Conservation (phyloP, 257 asterid genomes). For the Solanum stenotomum region DNA sequence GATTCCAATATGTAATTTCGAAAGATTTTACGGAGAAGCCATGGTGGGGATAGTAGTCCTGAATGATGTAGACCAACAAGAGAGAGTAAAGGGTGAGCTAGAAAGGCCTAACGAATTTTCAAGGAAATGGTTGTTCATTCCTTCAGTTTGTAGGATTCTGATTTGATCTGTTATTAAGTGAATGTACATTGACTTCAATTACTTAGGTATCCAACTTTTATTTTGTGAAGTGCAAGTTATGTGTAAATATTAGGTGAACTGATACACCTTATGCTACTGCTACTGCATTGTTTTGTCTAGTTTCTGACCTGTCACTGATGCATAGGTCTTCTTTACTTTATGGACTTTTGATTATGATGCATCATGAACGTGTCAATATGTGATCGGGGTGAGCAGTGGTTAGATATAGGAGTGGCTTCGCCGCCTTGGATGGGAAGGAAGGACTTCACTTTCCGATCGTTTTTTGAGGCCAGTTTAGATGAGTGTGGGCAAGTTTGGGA, state of each 20-base stretch:
- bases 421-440: background rate
- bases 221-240: background rate
- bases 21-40: constrained; percentile 38
- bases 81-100: background rate
- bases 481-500: background rate
- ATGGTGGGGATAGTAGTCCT: constrained; percentile 24
- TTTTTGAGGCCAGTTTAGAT: background rate
- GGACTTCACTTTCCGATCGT: background rate
- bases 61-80: background rate
- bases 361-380: background rate
- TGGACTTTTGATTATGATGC: background rate
- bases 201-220: background rate
- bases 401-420: background rate
- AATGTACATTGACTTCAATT: background rate
- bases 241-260: background rate
- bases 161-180: background rate
- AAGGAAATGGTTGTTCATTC: constrained; percentile 5
- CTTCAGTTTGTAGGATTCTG: background rate
- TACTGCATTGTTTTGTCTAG: background rate
- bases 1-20: constrained; percentile 40
- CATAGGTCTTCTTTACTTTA: too few species aligned
- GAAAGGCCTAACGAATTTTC: background rate
- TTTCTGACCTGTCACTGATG: background rate
- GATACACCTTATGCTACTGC: background rate
- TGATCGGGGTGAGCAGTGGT: background rate